Base-by-base conservation (phyloP, 164 flowering plant species). In the Nymphaea thermarum region DNA sequence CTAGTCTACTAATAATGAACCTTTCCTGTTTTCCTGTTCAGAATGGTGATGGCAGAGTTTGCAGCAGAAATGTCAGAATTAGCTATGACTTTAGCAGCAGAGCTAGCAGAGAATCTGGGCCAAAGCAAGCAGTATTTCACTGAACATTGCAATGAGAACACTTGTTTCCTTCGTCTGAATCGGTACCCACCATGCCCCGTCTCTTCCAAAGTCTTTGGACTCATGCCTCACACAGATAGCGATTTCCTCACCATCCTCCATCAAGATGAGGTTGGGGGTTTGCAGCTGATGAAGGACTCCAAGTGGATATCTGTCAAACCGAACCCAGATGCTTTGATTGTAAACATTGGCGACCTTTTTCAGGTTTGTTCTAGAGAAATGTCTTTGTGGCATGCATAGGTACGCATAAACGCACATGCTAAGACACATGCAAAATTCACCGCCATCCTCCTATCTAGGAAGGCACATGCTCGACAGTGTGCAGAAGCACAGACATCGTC, bases 281-380 rank as follows among this genome's bases (percentile, higher is more conserved):
- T 90, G 61, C 93, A 87, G 64, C 77, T 90, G 69, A 81, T 80
- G 86, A 90, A 87, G 70, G 87, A 86, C 72, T 80, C 85, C 78
- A 82, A 76, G 76, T 86, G 96, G 96, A 79, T 86, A 16, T 77
- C 91, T 66, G 91, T 86, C 10, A 81, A 81, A 72, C 96, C 96
- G 10, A 82, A 79, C 66, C 76, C 70, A 57, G 79, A 82, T 16
- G 88, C 96, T 59, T 86, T 90, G 12, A 78, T 87, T 5, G 86
- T 90, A 80, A 89, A 89, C 78, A 84, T 89, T 59, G 96, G 96
- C 4, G 93, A 90, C 71, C 91, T 87, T 43, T 84, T 90, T 71
- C 93, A 90, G 93, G 96, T 90, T 74, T 62, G 66, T n/a, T 6
- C 55, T 12, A 47, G 11, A 47, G 12, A 47, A 47, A 47, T 0